Base-by-base conservation (phyloP, 805 yeast species). In the Metschnikowia arizonensis region DNA sequence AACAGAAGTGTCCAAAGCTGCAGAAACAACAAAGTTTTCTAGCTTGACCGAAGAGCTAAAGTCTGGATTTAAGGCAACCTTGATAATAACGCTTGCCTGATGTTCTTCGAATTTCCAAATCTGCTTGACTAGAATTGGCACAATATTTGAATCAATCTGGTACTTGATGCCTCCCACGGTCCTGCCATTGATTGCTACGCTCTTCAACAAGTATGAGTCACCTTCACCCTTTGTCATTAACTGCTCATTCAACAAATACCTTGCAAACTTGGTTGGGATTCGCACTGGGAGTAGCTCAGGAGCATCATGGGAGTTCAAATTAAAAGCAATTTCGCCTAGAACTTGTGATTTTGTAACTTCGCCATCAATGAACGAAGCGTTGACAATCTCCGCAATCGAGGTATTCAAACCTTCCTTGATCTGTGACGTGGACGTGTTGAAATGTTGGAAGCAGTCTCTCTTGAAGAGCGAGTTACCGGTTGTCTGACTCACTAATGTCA, bases 71-170 rank as follows among this genome's bases (percentile, higher is more conserved):
- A 85, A 73, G 59, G 74, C 76, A 50, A 88, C 66, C 15, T 84
- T 81, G 46, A 91, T 73, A 67, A 90, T 85, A 46, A 91, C 84
- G 54, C 95, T 83, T 1, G 97, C 82, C 67, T 89, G 96, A 45
- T 76, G 82, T 15, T 76, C 75, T 62, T 90, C 97, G 60, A 84
- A 85, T 59, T 89, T 85, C 98, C 98, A 93, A 36, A 84, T 79
- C 33, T 96, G 97, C 32, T 81, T 74, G 38, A 91, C 74, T 24
- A 78, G 63, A 21, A 91, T 64, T 10, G 98, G 97, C 8, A 83
- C 78, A 32, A 59, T 59, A 2, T 56, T 49, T 12, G 67, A 61
- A 33, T 74, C 74, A 40, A 78, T 59, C 60, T 83, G 73, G 60
- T 90, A 91, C 61, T 87, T 87, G 54, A 90, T 66, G 0, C 90